A percentile compares a stretch with the other conserved stretches of the same genome.
Evolutionary conservation across 2,329 filamentous ascomycete genomes (phyloP).

Genomic region (Pestalotiopsis sp.): DNA sequence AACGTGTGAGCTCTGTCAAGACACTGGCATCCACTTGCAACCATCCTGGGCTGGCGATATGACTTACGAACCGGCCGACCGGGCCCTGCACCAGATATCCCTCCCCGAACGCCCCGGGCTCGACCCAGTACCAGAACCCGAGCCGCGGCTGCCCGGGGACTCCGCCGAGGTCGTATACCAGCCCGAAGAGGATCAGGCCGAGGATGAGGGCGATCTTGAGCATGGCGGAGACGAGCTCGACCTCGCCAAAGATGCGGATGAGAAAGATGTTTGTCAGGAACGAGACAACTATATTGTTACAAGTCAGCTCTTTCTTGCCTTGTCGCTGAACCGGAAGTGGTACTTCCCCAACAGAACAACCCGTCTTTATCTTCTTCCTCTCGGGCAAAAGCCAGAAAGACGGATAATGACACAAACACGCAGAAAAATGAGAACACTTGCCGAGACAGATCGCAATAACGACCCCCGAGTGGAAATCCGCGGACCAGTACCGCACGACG

Average conservation of each 20-base stretch:
- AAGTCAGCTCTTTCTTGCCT: neutral
- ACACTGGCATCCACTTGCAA: neutral
- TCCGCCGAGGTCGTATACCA: constrained; percentile 50
- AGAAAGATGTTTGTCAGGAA: constrained; percentile 6
- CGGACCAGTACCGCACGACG: constrained; percentile 15
- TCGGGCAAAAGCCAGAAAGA: neutral
- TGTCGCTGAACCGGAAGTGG: neutral
- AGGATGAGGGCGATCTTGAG: constrained; percentile 41
- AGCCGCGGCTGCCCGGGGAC: constrained; percentile 50
- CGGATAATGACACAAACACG: too few species aligned
- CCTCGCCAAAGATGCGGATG: constrained; percentile 11
- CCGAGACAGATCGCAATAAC: constrained; percentile 31
- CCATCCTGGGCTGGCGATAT: neutral
- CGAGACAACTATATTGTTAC: neutral
- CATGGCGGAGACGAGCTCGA: constrained; percentile 9
- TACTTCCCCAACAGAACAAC: neutral
- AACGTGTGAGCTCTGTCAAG: neutral
- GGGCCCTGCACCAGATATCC: constrained; percentile 37
- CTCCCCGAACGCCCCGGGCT: constrained; percentile 48
- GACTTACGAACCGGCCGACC: constrained; percentile 31
- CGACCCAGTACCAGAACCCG: constrained; percentile 53
- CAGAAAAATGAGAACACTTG: neutral
- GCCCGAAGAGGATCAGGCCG: constrained; percentile 47
- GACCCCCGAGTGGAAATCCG: constrained; percentile 1
- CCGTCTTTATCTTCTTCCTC: neutral